Conservation (phyloP, 495 filamentous ascomycete species). For the Penicillium cinerascens region DNA sequence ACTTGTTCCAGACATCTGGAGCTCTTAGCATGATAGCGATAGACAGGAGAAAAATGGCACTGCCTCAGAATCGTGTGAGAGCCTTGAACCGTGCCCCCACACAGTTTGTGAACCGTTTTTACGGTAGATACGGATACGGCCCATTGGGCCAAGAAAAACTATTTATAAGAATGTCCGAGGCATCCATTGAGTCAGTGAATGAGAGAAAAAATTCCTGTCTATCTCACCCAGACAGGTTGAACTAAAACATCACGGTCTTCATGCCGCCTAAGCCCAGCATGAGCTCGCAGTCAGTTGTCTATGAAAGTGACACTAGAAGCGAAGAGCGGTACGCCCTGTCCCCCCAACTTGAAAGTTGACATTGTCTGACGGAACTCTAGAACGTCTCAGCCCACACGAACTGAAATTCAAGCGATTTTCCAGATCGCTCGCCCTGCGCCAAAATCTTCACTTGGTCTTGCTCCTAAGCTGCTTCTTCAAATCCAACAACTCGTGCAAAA, state of each 20-base stretch:
- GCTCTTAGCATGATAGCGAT: not conserved
- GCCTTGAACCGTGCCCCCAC: conserved; percentile 5
- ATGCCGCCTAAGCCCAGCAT: conserved; percentile 3
- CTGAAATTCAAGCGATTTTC: conserved; percentile 30
- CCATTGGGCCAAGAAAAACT: conserved; percentile 1
- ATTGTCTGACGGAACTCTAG: conserved; percentile 1
- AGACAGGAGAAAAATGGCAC: not conserved
- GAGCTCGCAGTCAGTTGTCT: conserved; percentile 13
- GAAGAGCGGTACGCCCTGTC: conserved; percentile 22
- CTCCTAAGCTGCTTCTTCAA: conserved; percentile 35
- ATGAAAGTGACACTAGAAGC: conserved; percentile 23
- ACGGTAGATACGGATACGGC: conserved; percentile 7
- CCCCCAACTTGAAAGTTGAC: not conserved
- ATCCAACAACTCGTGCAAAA: conserved; percentile 36
- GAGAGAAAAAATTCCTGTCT: not conserved
- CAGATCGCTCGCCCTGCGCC: conserved; percentile 38
- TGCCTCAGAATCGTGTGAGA: not conserved
- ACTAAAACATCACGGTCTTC: not conserved
- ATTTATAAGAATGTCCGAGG: conserved; percentile 1
- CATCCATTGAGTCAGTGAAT: not conserved
- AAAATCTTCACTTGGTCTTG: conserved; percentile 28
- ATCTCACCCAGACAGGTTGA: not conserved
- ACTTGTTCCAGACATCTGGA: not conserved
- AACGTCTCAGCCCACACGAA: conserved; percentile 8
- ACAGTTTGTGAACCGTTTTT: conserved; percentile 3